A percentile compares a stretch with the other conserved stretches of the same genome.
Evolutionary conservation across 1,284 basidiomycete genomes (phyloP).

Genomic region (Anthracocystis panici-leucophaei): DNA sequence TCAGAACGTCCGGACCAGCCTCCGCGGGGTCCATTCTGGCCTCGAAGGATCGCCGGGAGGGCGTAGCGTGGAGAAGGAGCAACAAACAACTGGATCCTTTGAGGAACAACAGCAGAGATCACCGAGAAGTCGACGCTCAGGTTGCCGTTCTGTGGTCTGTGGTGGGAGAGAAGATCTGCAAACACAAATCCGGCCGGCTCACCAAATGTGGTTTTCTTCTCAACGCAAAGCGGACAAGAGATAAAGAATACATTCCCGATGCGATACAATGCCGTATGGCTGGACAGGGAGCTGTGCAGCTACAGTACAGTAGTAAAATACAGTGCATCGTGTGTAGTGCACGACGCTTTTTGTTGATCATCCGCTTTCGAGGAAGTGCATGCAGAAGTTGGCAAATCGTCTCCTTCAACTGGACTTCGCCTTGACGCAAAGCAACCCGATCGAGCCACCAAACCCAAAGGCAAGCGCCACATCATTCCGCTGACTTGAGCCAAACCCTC

Average conservation of each 20-base stretch:
- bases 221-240: not conserved
- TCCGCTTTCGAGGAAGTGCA: conserved; percentile 3
- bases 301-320: conserved; percentile 1
- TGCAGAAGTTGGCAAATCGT: not conserved
- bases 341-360: conserved; percentile 4
- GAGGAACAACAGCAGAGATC: not conserved
- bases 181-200: too few relatives aligned
- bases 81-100: not conserved
- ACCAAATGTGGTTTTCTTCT: too few relatives aligned
- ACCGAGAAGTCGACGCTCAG: not conserved
- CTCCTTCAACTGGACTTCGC: conserved; percentile 7
- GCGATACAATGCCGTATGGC: not conserved
- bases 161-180: too few relatives aligned
- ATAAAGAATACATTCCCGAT: not conserved
- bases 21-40: conserved; percentile 2
- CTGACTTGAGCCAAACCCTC: conserved; percentile 10
- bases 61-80: not conserved
- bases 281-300: not conserved
- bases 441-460: conserved; percentile 47
- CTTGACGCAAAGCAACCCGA: conserved; percentile 21
- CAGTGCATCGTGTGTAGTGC: conserved; percentile 11
- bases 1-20: not conserved
- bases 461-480: conserved; percentile 16
- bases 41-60: not conserved
- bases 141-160: conserved; percentile 5